These are phyloP conservation scores for Colletotrichum sp. DNA, from an alignment of 2,329 filamentous ascomycete genomes.

Conservation along the genomic window DNA sequence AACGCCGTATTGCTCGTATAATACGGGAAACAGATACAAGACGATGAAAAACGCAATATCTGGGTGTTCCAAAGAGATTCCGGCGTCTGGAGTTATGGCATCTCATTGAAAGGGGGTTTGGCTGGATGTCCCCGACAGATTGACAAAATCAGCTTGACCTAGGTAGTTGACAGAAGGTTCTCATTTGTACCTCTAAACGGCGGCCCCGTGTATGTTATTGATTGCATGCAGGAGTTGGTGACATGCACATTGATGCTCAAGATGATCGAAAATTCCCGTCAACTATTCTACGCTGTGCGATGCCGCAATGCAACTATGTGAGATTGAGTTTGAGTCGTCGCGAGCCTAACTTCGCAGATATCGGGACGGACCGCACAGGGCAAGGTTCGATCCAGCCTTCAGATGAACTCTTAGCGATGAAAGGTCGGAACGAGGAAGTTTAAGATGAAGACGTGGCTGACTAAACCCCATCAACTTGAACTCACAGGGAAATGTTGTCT, in stretches of 20 bases:
- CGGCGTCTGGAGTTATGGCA: constrained; percentile 12
- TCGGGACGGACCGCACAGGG: background rate
- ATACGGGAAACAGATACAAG: background rate
- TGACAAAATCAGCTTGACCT: background rate
- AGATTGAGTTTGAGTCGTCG: background rate
- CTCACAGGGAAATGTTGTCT: background rate
- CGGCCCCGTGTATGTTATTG: too few relatives aligned
- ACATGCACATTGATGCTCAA: background rate
- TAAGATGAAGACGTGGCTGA: background rate
- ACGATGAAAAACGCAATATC: background rate
- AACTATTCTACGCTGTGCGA: background rate
- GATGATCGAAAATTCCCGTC: background rate
- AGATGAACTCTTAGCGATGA: background rate
- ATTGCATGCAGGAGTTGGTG: too few relatives aligned
- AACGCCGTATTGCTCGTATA: too few relatives aligned
- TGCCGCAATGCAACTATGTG: too few relatives aligned
- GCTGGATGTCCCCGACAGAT: background rate
- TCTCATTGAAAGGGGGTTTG: background rate
- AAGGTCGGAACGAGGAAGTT: background rate
- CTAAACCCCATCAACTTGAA: rapidly evolving
- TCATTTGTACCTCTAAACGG: background rate
- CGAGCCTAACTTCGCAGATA: background rate
- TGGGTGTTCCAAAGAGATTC: background rate
- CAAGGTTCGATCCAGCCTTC: background rate
- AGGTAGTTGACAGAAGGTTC: background rate